Base-by-base conservation (phyloP, 2,329 filamentous ascomycete species). In the Rosellinia necatrix region DNA sequence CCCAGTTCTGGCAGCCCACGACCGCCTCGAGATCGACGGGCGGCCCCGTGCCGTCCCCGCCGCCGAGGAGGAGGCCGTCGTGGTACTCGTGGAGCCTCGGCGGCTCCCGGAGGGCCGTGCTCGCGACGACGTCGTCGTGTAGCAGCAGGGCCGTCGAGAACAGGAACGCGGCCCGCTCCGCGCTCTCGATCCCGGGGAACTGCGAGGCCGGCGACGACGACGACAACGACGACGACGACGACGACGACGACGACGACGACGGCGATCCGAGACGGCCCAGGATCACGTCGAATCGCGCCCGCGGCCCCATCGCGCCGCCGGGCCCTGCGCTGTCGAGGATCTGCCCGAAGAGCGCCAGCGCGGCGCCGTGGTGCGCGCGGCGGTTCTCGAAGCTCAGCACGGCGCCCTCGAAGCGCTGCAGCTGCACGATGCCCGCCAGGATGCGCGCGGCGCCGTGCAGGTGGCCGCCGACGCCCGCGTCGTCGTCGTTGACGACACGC, bases 111-210 rank as follows among this genome's bases (percentile, higher is more conserved):
- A 70, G 67, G 2, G 64, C 55, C 4, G 70, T 73, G 58, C 71
- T 70, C 2, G 72, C 68, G 42, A 75, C 63, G 29, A 73, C 69
- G 37, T 75, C 73, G 49, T 71, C 68, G 1, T 72, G 62, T 42
- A 75, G 57, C 8, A 75, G 29, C 6, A 73, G 54, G 1, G 71
- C 56, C 4, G 71, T 64, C 3, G 69, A 73, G 61, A 75, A 75
- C 17, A 63, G 65, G 50, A 75, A 71, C 3, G 70, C 70, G 10
- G 68, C 68, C 55, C 74, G 71, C 49, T 74, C 72, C 10, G 71
- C 63, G 50, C 62, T 73, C 27, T 63, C 68, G 8, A 71, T 38
- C 30, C n/a, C n/a, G n/a, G n/a, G n/a, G n/a, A n/a, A n/a, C n/a
- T n/a, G n/a, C n/a, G n/a, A n/a, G n/a, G n/a, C n/a, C n/a, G n/a